phyloP scores from a whole-genome alignment of 78 protist species.

The Diacronema lutheri region DNA sequence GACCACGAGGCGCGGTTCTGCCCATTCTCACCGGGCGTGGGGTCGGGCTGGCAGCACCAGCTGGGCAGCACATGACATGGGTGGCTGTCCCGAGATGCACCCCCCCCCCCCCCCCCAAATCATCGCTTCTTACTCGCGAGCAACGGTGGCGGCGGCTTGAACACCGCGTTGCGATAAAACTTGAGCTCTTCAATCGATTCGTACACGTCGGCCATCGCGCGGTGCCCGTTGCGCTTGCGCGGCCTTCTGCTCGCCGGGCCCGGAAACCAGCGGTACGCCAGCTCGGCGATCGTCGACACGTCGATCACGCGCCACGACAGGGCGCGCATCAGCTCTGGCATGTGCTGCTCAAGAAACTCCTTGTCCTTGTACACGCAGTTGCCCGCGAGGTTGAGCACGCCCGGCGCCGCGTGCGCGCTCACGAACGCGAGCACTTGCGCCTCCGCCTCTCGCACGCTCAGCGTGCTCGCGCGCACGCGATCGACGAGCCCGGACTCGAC shows the following conservation, averaged over 20 bases:
- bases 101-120: too few species aligned
- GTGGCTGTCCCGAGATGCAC: too few species aligned
- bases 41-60: too few species aligned
- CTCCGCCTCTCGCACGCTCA: neutral
- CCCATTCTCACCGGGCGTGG: too few species aligned
- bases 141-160: too few species aligned
- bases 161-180: neutral
- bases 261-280: neutral
- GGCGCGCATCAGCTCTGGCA: neutral
- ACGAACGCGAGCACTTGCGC: neutral
- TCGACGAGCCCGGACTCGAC: neutral
- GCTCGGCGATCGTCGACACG: constrained; percentile 12
- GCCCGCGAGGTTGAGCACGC: neutral
- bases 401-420: neutral
- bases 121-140: too few species aligned
- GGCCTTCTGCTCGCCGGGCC: too few species aligned
- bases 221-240: neutral
- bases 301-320: neutral
- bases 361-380: constrained; percentile 16
- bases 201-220: constrained; percentile 1
- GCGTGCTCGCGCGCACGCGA: neutral
- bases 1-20: too few species aligned
- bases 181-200: constrained; percentile 8
- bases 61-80: too few species aligned
- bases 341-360: neutral